Conservation (phyloP, 2,329 filamentous ascomycete genomes). For the Colletotrichum endophyticum region DNA sequence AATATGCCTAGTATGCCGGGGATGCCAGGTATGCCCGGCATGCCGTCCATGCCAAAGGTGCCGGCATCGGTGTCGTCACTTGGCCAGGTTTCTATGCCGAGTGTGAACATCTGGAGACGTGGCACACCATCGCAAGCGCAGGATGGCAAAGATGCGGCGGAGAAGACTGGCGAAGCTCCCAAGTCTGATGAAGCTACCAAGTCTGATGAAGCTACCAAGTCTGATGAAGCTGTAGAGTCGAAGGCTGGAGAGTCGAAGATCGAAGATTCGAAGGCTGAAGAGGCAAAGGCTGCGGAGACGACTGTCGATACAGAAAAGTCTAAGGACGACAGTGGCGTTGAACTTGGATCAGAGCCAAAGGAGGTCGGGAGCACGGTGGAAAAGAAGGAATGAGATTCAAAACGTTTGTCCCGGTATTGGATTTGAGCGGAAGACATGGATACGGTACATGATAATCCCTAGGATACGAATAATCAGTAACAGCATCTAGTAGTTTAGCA, state of each 20-base stretch:
- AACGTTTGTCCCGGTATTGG: too few species aligned
- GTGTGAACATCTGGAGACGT: constrained; percentile 34
- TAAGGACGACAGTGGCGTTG: neutral
- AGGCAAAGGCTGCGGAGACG: neutral
- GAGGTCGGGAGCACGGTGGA: neutral
- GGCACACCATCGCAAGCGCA: constrained; percentile 16
- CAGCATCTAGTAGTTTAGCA: too few species aligned
- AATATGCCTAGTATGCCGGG: constrained; percentile 35
- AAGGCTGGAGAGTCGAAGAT: neutral
- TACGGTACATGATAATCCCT: too few species aligned
- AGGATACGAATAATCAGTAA: too few species aligned
- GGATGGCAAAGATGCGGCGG: neutral
- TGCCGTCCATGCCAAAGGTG: constrained; percentile 35
- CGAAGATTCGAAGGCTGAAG: fast-evolving
- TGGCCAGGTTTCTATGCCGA: constrained; percentile 34
- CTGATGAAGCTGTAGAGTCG: neutral
- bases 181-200: neutral
- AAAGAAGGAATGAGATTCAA: neutral
- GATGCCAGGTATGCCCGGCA: constrained; percentile 33
- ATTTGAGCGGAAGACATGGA: neutral
- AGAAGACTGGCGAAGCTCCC: neutral
- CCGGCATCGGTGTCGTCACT: constrained; percentile 30
- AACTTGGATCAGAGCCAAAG: neutral
- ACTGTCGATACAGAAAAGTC: neutral
- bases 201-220: neutral